Conservation (phyloP, 2,329 filamentous ascomycete genomes). For the Neoascochyta sp. region DNA sequence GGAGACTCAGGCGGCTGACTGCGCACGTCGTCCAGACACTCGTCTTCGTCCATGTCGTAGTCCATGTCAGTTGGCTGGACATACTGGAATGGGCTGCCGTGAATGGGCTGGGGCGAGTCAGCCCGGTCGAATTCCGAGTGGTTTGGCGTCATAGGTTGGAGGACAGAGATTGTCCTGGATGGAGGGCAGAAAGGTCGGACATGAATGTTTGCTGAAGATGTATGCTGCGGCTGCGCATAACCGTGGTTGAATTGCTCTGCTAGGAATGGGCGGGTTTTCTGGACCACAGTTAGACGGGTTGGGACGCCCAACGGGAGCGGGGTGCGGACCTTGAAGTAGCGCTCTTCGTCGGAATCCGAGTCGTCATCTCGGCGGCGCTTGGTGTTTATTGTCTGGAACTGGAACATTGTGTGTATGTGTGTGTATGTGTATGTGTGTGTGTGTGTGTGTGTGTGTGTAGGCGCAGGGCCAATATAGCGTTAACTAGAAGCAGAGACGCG, state of each 20-base stretch:
- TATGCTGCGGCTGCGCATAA: slow-evolving; percentile 13
- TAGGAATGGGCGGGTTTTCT: slow-evolving; percentile 32
- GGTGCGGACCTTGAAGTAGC: slow-evolving; percentile 29
- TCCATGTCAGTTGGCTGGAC: slow-evolving; percentile 22
- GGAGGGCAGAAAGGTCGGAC: slow-evolving; percentile 22
- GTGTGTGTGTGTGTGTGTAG: no score
- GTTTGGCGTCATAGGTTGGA: slow-evolving; percentile 30
- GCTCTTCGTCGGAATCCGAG: slow-evolving; percentile 31
- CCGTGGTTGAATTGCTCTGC: slow-evolving; percentile 17
- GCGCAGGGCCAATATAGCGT: no score
- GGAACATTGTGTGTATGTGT: slow-evolving; percentile 26
- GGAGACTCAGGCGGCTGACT: slow-evolving; percentile 39
- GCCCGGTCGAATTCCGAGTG: slow-evolving; percentile 22
- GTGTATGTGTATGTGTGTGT: no score
- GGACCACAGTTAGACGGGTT: slow-evolving; percentile 6
- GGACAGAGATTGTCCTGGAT: slow-evolving; percentile 22
- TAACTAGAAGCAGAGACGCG: slow-evolving; percentile 11
- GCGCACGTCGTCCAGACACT: slow-evolving; percentile 28
- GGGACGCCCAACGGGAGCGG: background rate
- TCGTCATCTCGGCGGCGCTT: slow-evolving; percentile 36
- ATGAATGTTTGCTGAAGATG: slow-evolving; percentile 15
- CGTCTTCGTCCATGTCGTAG: slow-evolving; percentile 36
- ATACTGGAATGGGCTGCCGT: slow-evolving; percentile 18
- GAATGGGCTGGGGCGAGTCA: slow-evolving; percentile 26
- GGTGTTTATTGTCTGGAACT: slow-evolving; percentile 26